A percentile compares a stretch with the other conserved stretches of the same genome.
These are phyloP conservation scores for Yamadazyma sp. DNA, from an alignment of 1,139 yeast genomes.

Conservation along the genomic window DNA sequence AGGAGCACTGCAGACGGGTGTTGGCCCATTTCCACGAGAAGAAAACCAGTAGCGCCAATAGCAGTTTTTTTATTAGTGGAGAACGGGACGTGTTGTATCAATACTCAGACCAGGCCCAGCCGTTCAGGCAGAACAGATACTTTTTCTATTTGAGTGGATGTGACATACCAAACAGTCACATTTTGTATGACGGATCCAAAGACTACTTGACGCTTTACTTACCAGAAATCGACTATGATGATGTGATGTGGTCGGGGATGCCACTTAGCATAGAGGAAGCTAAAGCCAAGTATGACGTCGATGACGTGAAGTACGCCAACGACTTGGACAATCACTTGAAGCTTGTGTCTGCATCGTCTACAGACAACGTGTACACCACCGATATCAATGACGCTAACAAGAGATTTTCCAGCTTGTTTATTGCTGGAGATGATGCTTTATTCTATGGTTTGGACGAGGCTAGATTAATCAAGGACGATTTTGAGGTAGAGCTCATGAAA, in stretches of 20 bases:
- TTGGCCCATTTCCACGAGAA: conserved; percentile 38
- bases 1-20: conserved; percentile 60
- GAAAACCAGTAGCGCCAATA: conserved; percentile 17
- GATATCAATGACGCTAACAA: conserved; percentile 42
- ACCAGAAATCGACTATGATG: conserved; percentile 83
- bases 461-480: conserved; percentile 79
- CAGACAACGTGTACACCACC: conserved; percentile 33
- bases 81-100: conserved; percentile 62
- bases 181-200: conserved; percentile 53
- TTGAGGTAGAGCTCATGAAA: conserved; percentile 71
- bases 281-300: conserved; percentile 66
- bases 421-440: conserved; percentile 46
- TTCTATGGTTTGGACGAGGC: conserved; percentile 84
- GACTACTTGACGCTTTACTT: conserved; percentile 70
- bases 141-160: conserved; percentile 89
- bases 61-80: conserved; percentile 63
- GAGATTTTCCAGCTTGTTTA: conserved; percentile 29
- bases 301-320: conserved; percentile 65
- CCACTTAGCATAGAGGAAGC: conserved; percentile 77
- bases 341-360: background rate
- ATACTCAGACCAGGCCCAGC: conserved; percentile 77
- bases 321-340: conserved; percentile 25
- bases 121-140: conserved; percentile 86
- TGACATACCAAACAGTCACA: conserved; percentile 73
- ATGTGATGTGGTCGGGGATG: conserved; percentile 94